phyloP scores from a whole-genome alignment of 495 filamentous ascomycete species.

The Parathielavia hyrcaniae region DNA sequence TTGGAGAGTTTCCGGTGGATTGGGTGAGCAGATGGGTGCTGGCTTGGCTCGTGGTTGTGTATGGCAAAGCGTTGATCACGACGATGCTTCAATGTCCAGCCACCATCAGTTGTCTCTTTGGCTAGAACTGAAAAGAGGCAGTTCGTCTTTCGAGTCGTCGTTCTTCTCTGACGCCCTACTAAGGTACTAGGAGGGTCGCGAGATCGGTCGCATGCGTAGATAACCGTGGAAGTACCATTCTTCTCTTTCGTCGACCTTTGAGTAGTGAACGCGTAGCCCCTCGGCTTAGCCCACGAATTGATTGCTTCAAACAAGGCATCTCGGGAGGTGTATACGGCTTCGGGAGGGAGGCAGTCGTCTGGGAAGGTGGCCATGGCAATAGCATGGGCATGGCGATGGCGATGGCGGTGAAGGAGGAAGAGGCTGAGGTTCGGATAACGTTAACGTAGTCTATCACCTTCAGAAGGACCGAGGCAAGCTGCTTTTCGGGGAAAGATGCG shows the following conservation, averaged over 20 bases:
- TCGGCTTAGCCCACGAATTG: not conserved
- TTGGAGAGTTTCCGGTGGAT: not conserved
- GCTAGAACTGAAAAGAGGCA: not conserved
- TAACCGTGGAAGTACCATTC: not conserved
- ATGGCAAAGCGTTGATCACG: not conserved
- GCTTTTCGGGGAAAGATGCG: no score
- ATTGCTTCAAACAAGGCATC: not conserved
- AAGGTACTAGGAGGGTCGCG: not conserved
- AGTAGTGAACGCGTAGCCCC: not conserved
- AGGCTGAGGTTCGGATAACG: no score
- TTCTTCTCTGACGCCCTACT: not conserved
- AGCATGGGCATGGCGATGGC: no score
- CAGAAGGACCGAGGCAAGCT: no score
- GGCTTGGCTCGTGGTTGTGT: not conserved
- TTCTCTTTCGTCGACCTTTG: not conserved
- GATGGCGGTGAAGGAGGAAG: no score
- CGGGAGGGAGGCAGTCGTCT: conserved; percentile 3
- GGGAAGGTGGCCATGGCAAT: not conserved
- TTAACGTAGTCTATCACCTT: no score
- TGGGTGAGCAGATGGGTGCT: not conserved
- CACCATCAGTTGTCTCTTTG: not conserved
- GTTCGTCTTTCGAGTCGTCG: not conserved
- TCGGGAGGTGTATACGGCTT: not conserved
- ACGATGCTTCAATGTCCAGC: not conserved
- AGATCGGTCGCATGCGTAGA: not conserved